These are phyloP conservation scores for Clitocybe nebularis DNA, from an alignment of 1,284 basidiomycete species.

Conservation along the genomic window DNA sequence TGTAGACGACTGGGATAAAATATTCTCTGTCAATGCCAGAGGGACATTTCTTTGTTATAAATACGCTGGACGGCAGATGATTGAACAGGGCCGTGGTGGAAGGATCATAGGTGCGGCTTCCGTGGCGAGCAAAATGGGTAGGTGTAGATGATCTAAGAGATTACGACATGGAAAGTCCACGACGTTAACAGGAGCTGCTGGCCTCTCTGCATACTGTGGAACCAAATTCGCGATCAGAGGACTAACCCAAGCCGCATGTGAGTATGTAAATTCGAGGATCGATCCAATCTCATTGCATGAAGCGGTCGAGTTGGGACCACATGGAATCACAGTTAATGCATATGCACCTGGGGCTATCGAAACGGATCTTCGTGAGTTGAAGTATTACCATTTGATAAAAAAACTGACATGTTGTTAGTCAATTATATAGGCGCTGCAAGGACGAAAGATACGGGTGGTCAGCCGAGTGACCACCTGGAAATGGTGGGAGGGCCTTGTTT, in stretches of 20 bases:
- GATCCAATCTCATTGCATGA: not conserved
- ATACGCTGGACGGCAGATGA: not conserved
- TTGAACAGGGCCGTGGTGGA: not conserved
- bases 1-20: not conserved
- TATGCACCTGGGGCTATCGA: slow-evolving; percentile 23
- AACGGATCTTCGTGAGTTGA: not conserved
- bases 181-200: slow-evolving; percentile 6
- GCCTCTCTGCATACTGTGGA: slow-evolving; percentile 21
- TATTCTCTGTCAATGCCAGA: not conserved
- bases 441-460: not conserved
- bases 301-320: slow-evolving; percentile 24
- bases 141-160: too few relatives aligned
- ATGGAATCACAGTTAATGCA: slow-evolving; percentile 29
- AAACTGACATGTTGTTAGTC: not conserved
- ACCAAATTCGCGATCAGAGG: slow-evolving; percentile 32
- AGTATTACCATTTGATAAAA: slow-evolving; percentile 22
- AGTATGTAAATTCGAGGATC: too few relatives aligned
- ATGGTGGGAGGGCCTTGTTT: slow-evolving; percentile 3
- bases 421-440: slow-evolving; percentile 5
- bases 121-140: not conserved
- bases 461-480: slow-evolving; percentile 5
- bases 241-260: slow-evolving; percentile 32
- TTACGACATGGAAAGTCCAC: too few relatives aligned
- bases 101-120: not conserved
- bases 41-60: not conserved